Conservation (phyloP, 768 basidiomycete genomes). For the Panaeolus cyanescens region DNA sequence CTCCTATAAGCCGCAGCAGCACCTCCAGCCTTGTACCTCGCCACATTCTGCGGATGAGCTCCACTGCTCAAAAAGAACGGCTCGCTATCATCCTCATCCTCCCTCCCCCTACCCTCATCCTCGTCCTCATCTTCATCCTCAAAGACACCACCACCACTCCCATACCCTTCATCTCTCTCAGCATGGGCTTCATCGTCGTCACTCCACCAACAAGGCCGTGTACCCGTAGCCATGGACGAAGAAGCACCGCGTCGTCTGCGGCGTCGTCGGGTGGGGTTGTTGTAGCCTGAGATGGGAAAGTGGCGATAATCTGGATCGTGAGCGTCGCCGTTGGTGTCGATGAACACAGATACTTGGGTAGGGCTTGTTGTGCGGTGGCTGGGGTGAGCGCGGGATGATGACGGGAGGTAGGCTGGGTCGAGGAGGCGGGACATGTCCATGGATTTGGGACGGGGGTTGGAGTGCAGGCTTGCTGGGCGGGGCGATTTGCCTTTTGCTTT, state of each 20-base stretch:
- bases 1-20: neutral
- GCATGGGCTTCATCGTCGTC: constrained; percentile 1
- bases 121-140: constrained; percentile 25
- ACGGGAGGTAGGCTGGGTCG: constrained; percentile 55
- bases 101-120: constrained; percentile 22
- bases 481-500: neutral
- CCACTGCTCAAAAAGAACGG: constrained; percentile 2
- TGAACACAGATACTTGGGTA: constrained; percentile 42
- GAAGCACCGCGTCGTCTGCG: too few species aligned
- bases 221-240: too few species aligned
- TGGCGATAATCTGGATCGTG: constrained; percentile 72
- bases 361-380: constrained; percentile 51
- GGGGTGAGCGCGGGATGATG: constrained; percentile 15
- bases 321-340: constrained; percentile 62
- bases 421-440: constrained; percentile 61
- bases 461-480: neutral
- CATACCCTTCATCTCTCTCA: constrained; percentile 17
- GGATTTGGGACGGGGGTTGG: neutral
- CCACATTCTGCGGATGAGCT: neutral
- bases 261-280: constrained; percentile 6
- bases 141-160: constrained; percentile 23
- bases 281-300: constrained; percentile 61
- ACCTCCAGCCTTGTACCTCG: constrained; percentile 8
- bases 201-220: neutral
- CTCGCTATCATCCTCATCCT: neutral